These are phyloP conservation scores for Phascolomyces articulosus DNA, from an alignment of 371 early-diverging fungal genomes.

Conservation along the genomic window DNA sequence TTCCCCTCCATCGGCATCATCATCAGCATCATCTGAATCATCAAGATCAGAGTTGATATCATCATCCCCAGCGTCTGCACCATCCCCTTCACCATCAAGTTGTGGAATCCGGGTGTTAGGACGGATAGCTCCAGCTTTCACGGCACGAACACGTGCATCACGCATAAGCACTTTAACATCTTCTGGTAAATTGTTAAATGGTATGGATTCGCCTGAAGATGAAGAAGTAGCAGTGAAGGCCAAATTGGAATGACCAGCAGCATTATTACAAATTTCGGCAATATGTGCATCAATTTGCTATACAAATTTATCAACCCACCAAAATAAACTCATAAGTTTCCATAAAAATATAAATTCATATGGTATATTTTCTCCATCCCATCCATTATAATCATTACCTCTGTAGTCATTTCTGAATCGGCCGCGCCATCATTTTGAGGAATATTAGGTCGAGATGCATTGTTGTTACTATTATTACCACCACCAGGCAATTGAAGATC, in stretches of 20 bases:
- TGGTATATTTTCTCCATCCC: too few relatives aligned
- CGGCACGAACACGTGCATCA: conserved; percentile 39
- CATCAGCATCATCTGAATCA: conserved; percentile 74
- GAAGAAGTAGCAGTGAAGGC: conserved; percentile 38
- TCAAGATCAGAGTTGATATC: conserved; percentile 87
- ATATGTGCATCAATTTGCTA: conserved; percentile 54
- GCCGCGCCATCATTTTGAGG: conserved; percentile 51
- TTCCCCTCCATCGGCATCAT: conserved; percentile 77
- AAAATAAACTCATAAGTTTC: background rate
- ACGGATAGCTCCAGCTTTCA: conserved; percentile 35
- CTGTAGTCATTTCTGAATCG: conserved; percentile 29
- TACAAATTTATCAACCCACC: background rate
- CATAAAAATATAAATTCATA: too few relatives aligned
- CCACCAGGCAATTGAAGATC: conserved; percentile 31
- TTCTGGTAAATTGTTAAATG: conserved; percentile 39
- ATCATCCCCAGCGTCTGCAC: conserved; percentile 64
- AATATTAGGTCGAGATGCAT: conserved; percentile 31
- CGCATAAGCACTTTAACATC: conserved; percentile 38
- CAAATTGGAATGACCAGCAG: conserved; percentile 8
- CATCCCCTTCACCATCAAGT: conserved; percentile 60
- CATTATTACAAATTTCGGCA: conserved; percentile 18
- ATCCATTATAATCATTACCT: conserved; percentile 14
- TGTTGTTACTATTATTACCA: background rate
- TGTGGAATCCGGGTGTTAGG: conserved; percentile 41
- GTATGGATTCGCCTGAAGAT: conserved; percentile 33